Base-by-base conservation (phyloP, 805 yeast species). In the Hanseniaspora pseudoguilliermondii region DNA sequence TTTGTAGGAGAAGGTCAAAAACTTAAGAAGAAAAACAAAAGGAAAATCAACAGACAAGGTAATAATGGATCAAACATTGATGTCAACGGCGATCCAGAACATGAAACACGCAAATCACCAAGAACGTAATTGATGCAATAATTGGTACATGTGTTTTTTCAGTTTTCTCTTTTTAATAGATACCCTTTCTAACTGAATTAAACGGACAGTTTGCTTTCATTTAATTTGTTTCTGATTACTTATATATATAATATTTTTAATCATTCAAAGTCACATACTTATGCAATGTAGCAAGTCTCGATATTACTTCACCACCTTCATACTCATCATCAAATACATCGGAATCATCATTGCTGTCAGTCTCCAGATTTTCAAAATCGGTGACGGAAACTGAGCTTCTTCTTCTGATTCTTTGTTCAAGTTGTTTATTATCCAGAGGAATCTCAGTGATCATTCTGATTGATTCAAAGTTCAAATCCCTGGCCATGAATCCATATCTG, bases 1-100 rank as follows among this genome's bases (percentile, higher is more conserved):
- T 55, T 87, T 79, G 64, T 59, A 59, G 96, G 96, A 0, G 74
- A 75, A 57, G 97, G 97, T 0, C 85, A 84, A 62, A 76, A 87
- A 0, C 71, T 89, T 55, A 77, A 96, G 64, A 81, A 80, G 60
- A 78, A 80, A 58, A 77, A 74, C 63, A 87, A 86, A 64, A 74
- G 95, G 54, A 83, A 83, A 60, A 86, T 81, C 55, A 75, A 72
- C 47, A 74, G 70, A 56, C 69, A 69, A 16, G 80, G 79, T 65
- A 74, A 74, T 2, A 72, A 82, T n/a, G 69, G 79, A 38, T 76
- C 84, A 57, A 76, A 79, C n/a, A 86, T 85, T 54, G 87, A 85
- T 65, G 84, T 86, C 13, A 46, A 46, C 15, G 49, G 49, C 39
- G 35, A 46, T 46, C 49, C 49, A 5, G 49, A 46, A 13, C 49